A percentile compares a stretch with the other conserved stretches of the same genome.
phyloP scores from a whole-genome alignment of 2,329 filamentous ascomycete genomes.

The Colletotrichum sp. region DNA sequence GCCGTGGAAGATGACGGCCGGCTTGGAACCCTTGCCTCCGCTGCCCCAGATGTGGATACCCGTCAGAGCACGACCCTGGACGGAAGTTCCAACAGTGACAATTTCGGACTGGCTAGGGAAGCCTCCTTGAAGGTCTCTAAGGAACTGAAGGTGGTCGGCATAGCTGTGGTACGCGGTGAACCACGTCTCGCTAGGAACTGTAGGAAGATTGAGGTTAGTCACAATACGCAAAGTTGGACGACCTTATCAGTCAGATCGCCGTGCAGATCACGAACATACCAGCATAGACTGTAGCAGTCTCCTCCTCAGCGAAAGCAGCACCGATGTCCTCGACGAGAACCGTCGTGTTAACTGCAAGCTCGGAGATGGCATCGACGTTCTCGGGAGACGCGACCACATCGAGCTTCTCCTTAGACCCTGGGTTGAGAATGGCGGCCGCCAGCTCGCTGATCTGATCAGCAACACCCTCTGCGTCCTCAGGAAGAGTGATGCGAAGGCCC shows the following conservation, averaged over 20 bases:
- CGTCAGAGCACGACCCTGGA: constrained; percentile 59
- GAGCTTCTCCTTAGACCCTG: constrained; percentile 15
- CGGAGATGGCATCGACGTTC: constrained; percentile 31
- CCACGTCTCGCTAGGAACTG: constrained; percentile 39
- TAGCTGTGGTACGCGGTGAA: constrained; percentile 60
- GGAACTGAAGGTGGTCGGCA: constrained; percentile 52
- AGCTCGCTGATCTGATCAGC: constrained; percentile 16
- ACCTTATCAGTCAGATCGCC: no score
- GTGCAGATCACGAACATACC: no score
- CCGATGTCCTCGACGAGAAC: constrained; percentile 34
- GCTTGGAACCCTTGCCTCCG: constrained; percentile 47
- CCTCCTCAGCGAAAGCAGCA: constrained; percentile 32
- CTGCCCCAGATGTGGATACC: constrained; percentile 64
- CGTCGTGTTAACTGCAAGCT: constrained; percentile 32
- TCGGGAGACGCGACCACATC: constrained; percentile 36
- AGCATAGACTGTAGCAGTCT: constrained; percentile 8
- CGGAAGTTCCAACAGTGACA: constrained; percentile 52
- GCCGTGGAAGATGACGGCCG: constrained; percentile 56
- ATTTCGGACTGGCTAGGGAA: constrained; percentile 51
- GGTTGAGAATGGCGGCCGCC: background rate
- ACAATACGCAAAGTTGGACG: no score
- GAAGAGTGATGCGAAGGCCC: constrained; percentile 9
- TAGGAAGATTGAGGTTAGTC: accelerated
- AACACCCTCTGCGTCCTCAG: background rate
- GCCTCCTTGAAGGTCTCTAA: constrained; percentile 45